Evolutionary conservation across 495 filamentous ascomycete genomes (phyloP).

Genomic region (Amorphotheca resinae): DNA sequence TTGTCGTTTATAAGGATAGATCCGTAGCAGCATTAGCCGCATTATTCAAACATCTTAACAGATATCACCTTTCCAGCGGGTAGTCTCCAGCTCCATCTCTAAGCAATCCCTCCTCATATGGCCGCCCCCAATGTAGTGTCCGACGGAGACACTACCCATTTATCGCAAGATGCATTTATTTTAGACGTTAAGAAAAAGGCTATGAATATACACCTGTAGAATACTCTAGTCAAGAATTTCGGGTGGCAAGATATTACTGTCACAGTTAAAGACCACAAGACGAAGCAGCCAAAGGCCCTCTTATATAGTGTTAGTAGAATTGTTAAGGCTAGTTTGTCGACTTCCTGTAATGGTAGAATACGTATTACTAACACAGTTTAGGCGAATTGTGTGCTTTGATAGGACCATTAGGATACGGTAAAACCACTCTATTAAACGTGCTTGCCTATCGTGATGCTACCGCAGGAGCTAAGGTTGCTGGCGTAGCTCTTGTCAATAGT

Average conservation of each 20-base stretch:
- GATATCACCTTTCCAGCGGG: too few relatives aligned
- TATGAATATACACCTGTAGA: conserved; percentile 20
- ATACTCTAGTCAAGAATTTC: conserved; percentile 29
- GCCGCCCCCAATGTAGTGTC: too few relatives aligned
- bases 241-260: conserved; percentile 50
- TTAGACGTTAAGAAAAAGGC: conserved; percentile 18
- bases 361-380: conserved; percentile 13
- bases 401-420: conserved; percentile 66
- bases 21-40: too few relatives aligned
- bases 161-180: too few relatives aligned
- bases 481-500: conserved; percentile 47
- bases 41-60: too few relatives aligned
- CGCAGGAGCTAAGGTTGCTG: conserved; percentile 33
- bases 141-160: too few relatives aligned
- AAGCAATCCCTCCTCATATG: too few relatives aligned
- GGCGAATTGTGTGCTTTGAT: conserved; percentile 66
- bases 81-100: too few relatives aligned
- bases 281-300: conserved; percentile 41
- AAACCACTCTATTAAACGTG: conserved; percentile 66
- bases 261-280: conserved; percentile 52
- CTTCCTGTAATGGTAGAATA: neutral
- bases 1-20: too few relatives aligned
- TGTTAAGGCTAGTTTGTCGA: neutral
- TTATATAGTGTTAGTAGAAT: conserved; percentile 30
- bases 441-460: conserved; percentile 47